phyloP scores from a whole-genome alignment of 139 green algal genomes.

The Astrephomene gubernaculifera region DNA sequence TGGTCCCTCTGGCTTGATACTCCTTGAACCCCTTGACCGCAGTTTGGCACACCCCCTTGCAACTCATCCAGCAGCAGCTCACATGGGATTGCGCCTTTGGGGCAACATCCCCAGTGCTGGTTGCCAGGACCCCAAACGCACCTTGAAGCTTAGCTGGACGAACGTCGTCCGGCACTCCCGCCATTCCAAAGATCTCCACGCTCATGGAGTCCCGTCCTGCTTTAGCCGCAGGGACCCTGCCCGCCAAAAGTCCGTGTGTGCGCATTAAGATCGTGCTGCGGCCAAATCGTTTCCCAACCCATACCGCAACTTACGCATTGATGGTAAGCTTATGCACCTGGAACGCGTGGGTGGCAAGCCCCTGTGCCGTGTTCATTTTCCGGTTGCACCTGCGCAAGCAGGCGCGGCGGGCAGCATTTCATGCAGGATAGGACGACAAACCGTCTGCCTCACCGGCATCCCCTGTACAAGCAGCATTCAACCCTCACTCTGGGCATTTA shows the following conservation, averaged over 20 bases:
- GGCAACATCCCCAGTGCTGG: no score
- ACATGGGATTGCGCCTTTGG: no score
- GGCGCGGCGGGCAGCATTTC: no score
- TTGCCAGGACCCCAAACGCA: neutral
- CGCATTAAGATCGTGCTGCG: neutral
- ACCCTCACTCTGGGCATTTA: slow-evolving; percentile 71
- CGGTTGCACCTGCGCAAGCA: slow-evolving; percentile 65
- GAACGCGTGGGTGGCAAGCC: slow-evolving; percentile 87
- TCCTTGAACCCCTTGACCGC: no score
- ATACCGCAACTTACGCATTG: slow-evolving; percentile 59
- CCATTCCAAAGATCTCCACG: slow-evolving; percentile 94
- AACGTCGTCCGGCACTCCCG: slow-evolving; percentile 82
- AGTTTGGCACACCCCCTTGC: no score
- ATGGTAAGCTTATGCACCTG: slow-evolving; percentile 91
- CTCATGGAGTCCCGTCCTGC: slow-evolving; percentile 80
- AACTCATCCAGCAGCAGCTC: no score
- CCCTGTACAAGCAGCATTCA: neutral
- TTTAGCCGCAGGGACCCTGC: slow-evolving; percentile 79
- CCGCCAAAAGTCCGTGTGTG: neutral
- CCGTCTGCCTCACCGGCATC: neutral
- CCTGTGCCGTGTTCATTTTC: slow-evolving; percentile 82
- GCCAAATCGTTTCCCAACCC: neutral
- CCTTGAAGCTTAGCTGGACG: slow-evolving; percentile 53
- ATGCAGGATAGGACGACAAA: neutral
- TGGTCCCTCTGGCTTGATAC: no score